Conservation (phyloP, 2,329 filamentous ascomycete species). For the Delphinella strobiligena region DNA sequence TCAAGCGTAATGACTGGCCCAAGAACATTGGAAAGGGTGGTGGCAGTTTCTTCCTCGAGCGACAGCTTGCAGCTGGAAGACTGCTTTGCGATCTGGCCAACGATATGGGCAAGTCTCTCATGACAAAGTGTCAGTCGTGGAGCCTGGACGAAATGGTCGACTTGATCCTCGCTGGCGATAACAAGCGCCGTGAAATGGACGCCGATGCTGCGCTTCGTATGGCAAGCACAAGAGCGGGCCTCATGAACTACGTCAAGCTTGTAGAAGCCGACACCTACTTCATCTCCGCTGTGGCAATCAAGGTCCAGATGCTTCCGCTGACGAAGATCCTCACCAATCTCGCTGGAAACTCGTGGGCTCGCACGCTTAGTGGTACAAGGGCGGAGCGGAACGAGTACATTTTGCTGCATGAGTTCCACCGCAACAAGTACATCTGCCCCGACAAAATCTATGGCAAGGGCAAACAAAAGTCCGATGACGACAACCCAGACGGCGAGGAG, state of each 20-base stretch:
- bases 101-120: conserved; percentile 91
- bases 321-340: conserved; percentile 94
- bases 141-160: conserved; percentile 96
- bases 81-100: conserved; percentile 90
- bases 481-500: conserved; percentile 54
- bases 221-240: conserved; percentile 65
- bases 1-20: conserved; percentile 79
- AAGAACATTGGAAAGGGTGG: conserved; percentile 73
- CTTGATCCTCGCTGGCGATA: conserved; percentile 65
- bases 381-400: conserved; percentile 99
- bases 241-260: conserved; percentile 89
- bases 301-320: conserved; percentile 81
- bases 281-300: conserved; percentile 78
- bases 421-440: conserved; percentile 94
- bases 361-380: conserved; percentile 87
- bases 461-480: conserved; percentile 59
- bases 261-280: conserved; percentile 94
- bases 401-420: conserved; percentile 90
- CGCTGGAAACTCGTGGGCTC: conserved; percentile 95
- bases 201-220: conserved; percentile 76
- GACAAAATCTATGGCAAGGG: conserved; percentile 80
- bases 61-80: conserved; percentile 77
- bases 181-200: conserved; percentile 71
- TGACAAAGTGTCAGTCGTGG: conserved; percentile 97
- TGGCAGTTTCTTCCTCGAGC: conserved; percentile 84